Percentiles rank a stretch among this genome's conserved stretches.
These are phyloP conservation scores for Aspergillus ostianus DNA, from an alignment of 495 filamentous ascomycete species.

Conservation along the genomic window DNA sequence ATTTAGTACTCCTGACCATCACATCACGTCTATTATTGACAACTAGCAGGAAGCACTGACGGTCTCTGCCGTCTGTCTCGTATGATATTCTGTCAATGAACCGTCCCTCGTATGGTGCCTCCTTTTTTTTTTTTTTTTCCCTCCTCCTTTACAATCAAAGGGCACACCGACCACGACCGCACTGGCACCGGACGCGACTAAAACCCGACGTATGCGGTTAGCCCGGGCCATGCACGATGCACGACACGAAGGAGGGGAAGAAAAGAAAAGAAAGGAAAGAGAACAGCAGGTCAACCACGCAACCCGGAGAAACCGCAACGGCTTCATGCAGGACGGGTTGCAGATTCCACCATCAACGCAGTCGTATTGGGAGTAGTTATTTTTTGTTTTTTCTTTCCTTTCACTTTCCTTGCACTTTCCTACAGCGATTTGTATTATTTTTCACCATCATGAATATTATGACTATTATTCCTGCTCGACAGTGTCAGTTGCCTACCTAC, in stretches of 20 bases:
- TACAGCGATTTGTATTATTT: no score
- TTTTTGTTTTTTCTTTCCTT: no score
- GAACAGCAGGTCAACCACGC: constrained; percentile 1
- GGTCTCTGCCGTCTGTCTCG: no score
- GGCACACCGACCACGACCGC: not conserved
- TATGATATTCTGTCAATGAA: not conserved
- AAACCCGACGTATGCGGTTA: not conserved
- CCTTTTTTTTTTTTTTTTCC: no score
- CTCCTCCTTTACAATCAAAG: not conserved
- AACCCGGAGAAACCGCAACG: constrained; percentile 15
- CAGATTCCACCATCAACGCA: not conserved
- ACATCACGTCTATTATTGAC: no score
- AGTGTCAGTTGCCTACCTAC: no score
- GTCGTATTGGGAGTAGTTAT: not conserved
- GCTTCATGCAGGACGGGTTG: constrained; percentile 16
- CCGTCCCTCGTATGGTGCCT: no score
- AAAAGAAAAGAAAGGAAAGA: not conserved
- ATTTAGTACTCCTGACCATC: no score
- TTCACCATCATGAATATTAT: not conserved
- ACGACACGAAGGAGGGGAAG: constrained; percentile 6
- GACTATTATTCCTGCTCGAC: no score
- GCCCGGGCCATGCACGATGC: constrained; percentile 16
- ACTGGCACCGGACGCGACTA: not conserved
- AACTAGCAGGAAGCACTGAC: no score
- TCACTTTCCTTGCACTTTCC: no score